phyloP scores from a whole-genome alignment of 2,329 filamentous ascomycete genomes.

The Emmonsiellopsis sp. region DNA sequence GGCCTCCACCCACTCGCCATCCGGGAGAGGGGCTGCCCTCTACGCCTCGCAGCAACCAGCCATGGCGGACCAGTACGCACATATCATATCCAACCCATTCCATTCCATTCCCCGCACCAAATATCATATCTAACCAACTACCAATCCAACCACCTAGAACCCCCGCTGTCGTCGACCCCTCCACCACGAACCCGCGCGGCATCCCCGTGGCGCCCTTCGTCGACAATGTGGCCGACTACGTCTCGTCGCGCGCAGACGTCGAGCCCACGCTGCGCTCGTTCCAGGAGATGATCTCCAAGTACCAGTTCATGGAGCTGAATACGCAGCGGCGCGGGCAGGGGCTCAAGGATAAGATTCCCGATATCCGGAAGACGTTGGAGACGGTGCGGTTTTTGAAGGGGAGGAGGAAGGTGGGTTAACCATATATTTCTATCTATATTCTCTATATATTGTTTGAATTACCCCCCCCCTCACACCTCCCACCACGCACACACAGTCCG shows the following conservation, averaged over 20 bases:
- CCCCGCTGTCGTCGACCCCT: constrained; percentile 6
- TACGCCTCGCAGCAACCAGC: not conserved
- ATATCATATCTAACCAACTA: constrained; percentile 5
- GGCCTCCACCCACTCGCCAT: not conserved
- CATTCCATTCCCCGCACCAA: not conserved
- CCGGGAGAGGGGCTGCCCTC: not conserved
- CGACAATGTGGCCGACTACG: constrained; percentile 38
- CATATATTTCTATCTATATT: not conserved
- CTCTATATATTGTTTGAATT: not conserved
- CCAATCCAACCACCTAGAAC: constrained; percentile 17
- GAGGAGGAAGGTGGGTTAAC: constrained; percentile 53
- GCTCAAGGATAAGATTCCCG: constrained; percentile 88
- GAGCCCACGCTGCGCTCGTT: constrained; percentile 37
- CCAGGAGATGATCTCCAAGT: constrained; percentile 63
- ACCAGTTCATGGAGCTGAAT: constrained; percentile 98
- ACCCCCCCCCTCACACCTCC: not conserved
- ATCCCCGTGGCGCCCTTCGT: constrained; percentile 39
- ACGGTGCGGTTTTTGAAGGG: constrained; percentile 79
- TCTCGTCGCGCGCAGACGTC: constrained; percentile 35
- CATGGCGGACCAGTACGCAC: constrained; percentile 7
- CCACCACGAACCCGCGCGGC: constrained; percentile 35
- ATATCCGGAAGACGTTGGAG: constrained; percentile 92
- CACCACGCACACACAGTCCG: constrained; percentile 11
- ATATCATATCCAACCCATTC: not conserved
- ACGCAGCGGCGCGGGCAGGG: constrained; percentile 73